Conservation (phyloP, 2,329 filamentous ascomycete genomes). For the Rhinocladiella mackenziei region DNA sequence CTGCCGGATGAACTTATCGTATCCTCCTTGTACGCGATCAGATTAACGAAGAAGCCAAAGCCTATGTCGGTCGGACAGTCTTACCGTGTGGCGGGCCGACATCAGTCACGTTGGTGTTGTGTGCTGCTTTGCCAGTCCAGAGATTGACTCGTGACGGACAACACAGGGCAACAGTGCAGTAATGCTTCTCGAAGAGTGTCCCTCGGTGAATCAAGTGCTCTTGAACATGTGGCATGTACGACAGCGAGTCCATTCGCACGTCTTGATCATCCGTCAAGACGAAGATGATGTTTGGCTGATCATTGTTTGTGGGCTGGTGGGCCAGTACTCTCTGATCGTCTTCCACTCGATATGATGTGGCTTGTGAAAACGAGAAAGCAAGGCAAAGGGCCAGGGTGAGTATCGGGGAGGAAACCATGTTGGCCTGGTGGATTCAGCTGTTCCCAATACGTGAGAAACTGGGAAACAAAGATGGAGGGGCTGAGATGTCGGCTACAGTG, state of each 20-base stretch:
- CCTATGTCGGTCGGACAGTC: background rate
- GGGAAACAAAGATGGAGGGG: no score
- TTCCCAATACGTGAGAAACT: no score
- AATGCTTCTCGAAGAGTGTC: slow-evolving; percentile 59
- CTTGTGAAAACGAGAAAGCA: background rate
- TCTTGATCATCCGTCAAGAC: slow-evolving; percentile 68
- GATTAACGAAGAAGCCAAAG: background rate
- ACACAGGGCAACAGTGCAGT: slow-evolving; percentile 63
- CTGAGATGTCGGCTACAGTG: no score
- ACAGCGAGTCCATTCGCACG: slow-evolving; percentile 56
- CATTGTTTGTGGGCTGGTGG: background rate
- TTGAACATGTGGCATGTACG: slow-evolving; percentile 57
- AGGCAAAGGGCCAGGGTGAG: background rate
- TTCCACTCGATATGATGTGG: background rate
- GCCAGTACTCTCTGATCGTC: background rate
- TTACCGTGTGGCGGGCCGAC: slow-evolving; percentile 41
- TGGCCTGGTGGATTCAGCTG: no score
- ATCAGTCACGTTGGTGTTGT: slow-evolving; percentile 68
- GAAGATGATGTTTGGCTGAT: slow-evolving; percentile 58
- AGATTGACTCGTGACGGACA: slow-evolving; percentile 64
- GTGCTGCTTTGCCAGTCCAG: slow-evolving; percentile 62
- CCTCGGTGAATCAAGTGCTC: slow-evolving; percentile 57
- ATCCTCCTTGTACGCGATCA: slow-evolving; percentile 34
- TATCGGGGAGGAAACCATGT: background rate
- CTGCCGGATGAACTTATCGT: slow-evolving; percentile 50